Evolutionary conservation across 305 asterid species (phyloP).

Genomic region (Fraxinus latifolia): DNA sequence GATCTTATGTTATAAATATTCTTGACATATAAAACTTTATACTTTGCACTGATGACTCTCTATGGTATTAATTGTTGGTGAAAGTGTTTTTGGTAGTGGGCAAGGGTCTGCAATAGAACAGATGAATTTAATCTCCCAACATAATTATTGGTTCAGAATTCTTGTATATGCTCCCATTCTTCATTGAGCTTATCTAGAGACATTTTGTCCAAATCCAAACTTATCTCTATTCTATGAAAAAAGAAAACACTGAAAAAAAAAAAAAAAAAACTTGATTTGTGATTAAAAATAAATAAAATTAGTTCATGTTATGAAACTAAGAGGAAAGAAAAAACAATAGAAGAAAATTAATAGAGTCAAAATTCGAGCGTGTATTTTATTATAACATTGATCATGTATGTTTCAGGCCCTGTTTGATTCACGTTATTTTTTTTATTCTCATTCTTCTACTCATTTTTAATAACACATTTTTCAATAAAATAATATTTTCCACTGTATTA

Average conservation of each 20-base stretch:
- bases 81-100: neutral
- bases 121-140: neutral
- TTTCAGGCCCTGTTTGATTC: too few species aligned
- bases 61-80: neutral
- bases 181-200: neutral
- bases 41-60: neutral
- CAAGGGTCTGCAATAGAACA: neutral
- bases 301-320: neutral
- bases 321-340: neutral
- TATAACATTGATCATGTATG: too few species aligned
- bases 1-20: too few species aligned
- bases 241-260: neutral
- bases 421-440: too few species aligned
- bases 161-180: neutral
- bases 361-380: neutral
- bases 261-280: neutral
- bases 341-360: too few species aligned
- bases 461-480: too few species aligned
- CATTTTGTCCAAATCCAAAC: neutral
- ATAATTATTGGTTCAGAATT: neutral
- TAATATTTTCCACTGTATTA: too few species aligned
- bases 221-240: neutral
- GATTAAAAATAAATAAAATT: neutral
- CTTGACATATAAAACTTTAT: neutral
- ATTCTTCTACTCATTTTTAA: too few species aligned